These are phyloP conservation scores for Eustoma russellianum DNA, from an alignment of 257 asterid genomes.

Conservation along the genomic window DNA sequence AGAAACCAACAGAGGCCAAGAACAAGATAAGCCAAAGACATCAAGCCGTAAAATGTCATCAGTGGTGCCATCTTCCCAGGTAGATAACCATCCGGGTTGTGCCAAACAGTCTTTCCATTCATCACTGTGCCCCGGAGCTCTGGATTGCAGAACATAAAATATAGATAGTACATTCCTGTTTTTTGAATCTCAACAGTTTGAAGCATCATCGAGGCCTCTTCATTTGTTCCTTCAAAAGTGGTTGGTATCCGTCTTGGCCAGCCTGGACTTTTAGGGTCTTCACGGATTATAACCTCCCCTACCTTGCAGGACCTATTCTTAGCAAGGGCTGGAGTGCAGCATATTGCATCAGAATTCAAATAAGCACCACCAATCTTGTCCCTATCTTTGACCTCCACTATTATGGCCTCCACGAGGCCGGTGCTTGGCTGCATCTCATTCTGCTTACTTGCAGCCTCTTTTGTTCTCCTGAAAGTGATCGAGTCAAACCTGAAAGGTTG, in stretches of 20 bases:
- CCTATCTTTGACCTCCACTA: conserved; percentile 91
- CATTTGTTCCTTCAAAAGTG: conserved; percentile 51
- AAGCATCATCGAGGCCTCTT: conserved; percentile 64
- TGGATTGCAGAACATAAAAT: conserved; percentile 83
- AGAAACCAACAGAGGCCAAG: conserved; percentile 95
- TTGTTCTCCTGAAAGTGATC: conserved; percentile 62
- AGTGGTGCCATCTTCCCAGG: conserved; percentile 98
- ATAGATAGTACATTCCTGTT: conserved; percentile 94
- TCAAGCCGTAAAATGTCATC: conserved; percentile 82
- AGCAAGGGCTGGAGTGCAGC: conserved; percentile 83
- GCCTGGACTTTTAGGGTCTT: conserved; percentile 62
- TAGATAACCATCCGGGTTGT: conserved; percentile 88
- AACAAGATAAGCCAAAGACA: conserved; percentile 80
- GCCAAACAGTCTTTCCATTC: conserved; percentile 93
- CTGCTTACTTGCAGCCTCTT: conserved; percentile 66
- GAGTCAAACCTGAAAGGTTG: conserved; percentile 66
- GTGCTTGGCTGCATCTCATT: conserved; percentile 82
- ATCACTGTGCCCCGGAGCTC: conserved; percentile 74
- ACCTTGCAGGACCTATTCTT: conserved; percentile 81
- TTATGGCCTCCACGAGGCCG: conserved; percentile 81
- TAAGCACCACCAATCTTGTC: conserved; percentile 70
- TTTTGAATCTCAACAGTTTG: conserved; percentile 69
- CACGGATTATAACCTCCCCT: conserved; percentile 86
- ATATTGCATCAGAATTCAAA: conserved; percentile 63
- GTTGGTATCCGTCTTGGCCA: conserved; percentile 82